Conservation (phyloP, 106 monocot species). For the Allium sativum region DNA sequence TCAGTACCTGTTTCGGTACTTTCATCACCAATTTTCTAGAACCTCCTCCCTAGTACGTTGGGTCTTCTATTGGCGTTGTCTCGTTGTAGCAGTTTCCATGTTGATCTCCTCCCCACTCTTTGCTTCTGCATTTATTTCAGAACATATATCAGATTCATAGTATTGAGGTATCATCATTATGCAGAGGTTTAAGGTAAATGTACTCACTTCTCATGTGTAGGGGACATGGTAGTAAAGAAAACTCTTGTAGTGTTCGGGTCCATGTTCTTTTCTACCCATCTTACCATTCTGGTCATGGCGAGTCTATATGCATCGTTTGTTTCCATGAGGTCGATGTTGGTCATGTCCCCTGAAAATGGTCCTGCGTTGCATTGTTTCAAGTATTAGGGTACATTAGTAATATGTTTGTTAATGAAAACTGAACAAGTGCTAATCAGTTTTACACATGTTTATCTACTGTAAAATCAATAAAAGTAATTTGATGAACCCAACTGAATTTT, state of each 20-base stretch:
- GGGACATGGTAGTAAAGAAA: slow-evolving; percentile 88
- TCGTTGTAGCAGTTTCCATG: slow-evolving; percentile 73
- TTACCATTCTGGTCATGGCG: slow-evolving; percentile 52
- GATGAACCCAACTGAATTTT: too few relatives aligned
- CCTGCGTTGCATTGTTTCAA: too few relatives aligned
- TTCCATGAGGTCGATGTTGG: slow-evolving; percentile 45
- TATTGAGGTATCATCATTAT: neutral
- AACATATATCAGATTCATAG: neutral
- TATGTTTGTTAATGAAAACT: too few relatives aligned
- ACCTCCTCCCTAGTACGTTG: slow-evolving; percentile 49
- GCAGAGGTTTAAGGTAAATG: neutral
- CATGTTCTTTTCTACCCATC: slow-evolving; percentile 72
- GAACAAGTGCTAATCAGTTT: too few relatives aligned
- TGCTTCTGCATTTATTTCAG: slow-evolving; percentile 25
- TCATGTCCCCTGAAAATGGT: slow-evolving; percentile 50
- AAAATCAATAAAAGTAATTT: too few relatives aligned
- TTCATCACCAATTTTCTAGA: slow-evolving; percentile 56
- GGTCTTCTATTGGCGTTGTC: slow-evolving; percentile 40
- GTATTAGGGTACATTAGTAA: too few relatives aligned
- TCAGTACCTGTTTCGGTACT: slow-evolving; percentile 35
- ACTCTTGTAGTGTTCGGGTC: slow-evolving; percentile 42
- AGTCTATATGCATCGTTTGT: slow-evolving; percentile 63
- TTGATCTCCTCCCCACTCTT: slow-evolving; percentile 47
- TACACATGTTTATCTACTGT: too few relatives aligned
- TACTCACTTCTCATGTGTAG: slow-evolving; percentile 51